Evolutionary conservation across 2,329 filamentous ascomycete genomes (phyloP).

Genomic region (Neonectria sp.): DNA sequence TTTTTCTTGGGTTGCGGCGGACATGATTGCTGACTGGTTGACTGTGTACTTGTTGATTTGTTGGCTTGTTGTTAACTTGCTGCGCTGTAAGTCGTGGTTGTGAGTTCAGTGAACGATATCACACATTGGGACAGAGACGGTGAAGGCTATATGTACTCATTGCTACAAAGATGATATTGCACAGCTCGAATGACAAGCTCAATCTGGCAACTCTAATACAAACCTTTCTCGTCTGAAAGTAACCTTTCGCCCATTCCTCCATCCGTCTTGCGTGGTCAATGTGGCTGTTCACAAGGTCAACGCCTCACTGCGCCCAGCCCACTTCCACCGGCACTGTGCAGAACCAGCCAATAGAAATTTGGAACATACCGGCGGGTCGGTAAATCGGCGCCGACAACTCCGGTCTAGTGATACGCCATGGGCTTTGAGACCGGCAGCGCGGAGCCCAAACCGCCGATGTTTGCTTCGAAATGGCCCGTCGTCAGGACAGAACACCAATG

Average conservation of each 20-base stretch:
- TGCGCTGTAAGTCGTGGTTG: not conserved
- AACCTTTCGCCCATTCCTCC: not conserved
- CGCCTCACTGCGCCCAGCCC: not conserved
- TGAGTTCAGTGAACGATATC: not conserved
- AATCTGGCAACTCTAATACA: not conserved
- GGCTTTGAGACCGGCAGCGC: not conserved
- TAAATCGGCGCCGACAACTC: not conserved
- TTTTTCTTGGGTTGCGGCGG: not conserved
- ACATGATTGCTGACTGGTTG: not conserved
- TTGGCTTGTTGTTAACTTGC: not conserved
- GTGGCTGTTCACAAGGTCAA: not conserved
- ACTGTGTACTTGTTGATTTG: not conserved
- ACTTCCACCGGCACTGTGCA: not conserved
- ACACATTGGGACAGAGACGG: not conserved
- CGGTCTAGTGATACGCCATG: not conserved
- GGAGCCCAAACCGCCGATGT: not conserved
- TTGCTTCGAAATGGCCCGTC: not conserved
- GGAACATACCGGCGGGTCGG: not conserved
- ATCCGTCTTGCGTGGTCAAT: not conserved
- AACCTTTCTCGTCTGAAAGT: not conserved
- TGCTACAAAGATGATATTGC: not conserved
- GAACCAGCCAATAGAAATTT: not conserved
- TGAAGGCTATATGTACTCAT: not conserved
- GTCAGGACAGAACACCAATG: not conserved
- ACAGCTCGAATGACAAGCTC: not conserved